These are phyloP conservation scores for Penicillium sp. DNA, from an alignment of 2,329 filamentous ascomycete genomes.

Conservation along the genomic window DNA sequence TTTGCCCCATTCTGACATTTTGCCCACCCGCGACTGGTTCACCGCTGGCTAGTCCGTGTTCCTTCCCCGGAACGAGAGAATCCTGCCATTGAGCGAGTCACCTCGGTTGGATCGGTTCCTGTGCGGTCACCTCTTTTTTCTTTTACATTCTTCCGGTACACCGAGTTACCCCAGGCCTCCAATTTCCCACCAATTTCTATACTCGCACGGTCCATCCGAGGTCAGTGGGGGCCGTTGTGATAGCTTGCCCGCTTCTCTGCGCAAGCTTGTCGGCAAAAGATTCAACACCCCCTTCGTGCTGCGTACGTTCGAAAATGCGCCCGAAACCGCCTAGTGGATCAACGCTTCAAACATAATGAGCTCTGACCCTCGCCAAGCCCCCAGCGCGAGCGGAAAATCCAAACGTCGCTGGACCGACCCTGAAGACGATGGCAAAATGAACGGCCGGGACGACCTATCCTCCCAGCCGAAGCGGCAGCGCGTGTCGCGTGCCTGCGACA, in stretches of 20 bases:
- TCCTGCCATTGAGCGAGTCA: background rate
- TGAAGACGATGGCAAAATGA: constrained; percentile 32
- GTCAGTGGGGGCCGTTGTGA: constrained; percentile 9
- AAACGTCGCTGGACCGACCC: constrained; percentile 33
- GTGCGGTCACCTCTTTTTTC: background rate
- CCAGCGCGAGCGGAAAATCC: constrained; percentile 29
- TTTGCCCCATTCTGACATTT: constrained; percentile 14
- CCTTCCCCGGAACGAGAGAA: constrained; percentile 17
- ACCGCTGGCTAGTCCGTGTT: constrained; percentile 17
- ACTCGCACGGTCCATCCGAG: constrained; percentile 1
- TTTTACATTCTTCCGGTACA: constrained; percentile 4
- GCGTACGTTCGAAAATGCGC: constrained; percentile 30
- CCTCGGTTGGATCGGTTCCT: constrained; percentile 1
- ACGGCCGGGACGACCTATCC: constrained; percentile 27
- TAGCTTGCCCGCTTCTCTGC: constrained; percentile 13
- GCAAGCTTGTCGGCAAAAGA: constrained; percentile 29
- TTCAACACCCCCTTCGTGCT: constrained; percentile 22
- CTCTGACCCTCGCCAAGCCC: constrained; percentile 33
- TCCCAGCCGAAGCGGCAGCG: constrained; percentile 59
- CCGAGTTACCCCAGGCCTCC: background rate
- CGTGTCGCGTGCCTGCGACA: constrained; percentile 69
- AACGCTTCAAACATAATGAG: constrained; percentile 32
- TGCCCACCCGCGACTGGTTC: constrained; percentile 17
- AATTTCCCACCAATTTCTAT: background rate
- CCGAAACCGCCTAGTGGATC: constrained; percentile 25